Base-by-base conservation (phyloP, 371 early-diverging fungal genomes). In the Apophysomyces trapeziformis region DNA sequence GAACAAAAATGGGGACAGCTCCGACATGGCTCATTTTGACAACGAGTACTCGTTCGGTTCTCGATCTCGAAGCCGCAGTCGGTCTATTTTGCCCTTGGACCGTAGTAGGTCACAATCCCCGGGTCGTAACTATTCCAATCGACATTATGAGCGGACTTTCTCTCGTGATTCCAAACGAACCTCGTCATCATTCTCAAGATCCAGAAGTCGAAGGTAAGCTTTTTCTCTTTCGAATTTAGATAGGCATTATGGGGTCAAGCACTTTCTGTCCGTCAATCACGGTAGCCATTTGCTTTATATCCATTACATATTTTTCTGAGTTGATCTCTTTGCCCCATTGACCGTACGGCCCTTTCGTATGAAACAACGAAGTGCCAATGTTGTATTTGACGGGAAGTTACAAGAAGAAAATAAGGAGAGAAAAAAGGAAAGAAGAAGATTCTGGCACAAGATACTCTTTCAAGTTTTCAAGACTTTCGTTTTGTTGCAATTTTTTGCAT, bases 131-230 rank as follows among this genome's bases (percentile, higher is more conserved):
- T 56, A 58, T n/a, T 57, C 47, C 32, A 56, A 38, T 58, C 61
- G 66, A 38, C 61, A 65, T 21, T 39, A 50, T 37, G 43, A 64
- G 64, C 69, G 63, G 54, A 61, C 63, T 66, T 68, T 68, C 36
- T 64, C 61, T 54, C 67, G 68, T 50, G 65, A 70, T 37, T 64
- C 65, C 32, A 67, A 68, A 58, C 75, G 74, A 65, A 75, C 72
- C 26, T 73, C 74, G 37, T 73, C 67, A 8, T 77, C 78, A 26
- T 73, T 63, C 38, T 81, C 82, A 16, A 66, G 68, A 50, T 73
- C 75, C 13, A 70, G 68, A 58, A 68, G 67, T 67, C 69, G 72
- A 70, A 77, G 74, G 74, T 76, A 71, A 65, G 58, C 43, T 43
- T 7, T 16, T 18, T 16, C 36, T 60, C 16, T 9, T 32, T 18